Conservation (phyloP, 768 basidiomycete species). For the Leccinum incarnatum region DNA sequence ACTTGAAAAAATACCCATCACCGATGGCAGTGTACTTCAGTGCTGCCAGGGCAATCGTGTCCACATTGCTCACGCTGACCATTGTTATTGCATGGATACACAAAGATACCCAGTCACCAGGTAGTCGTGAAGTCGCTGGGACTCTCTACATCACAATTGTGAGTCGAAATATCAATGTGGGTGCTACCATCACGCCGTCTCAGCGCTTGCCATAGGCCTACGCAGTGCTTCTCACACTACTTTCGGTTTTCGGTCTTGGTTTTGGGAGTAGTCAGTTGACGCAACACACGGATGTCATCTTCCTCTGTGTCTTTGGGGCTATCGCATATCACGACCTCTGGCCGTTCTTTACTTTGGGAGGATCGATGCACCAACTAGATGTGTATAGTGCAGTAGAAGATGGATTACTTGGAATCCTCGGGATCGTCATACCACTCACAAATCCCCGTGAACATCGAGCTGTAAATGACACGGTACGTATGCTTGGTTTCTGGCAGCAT, state of each 20-base stretch:
- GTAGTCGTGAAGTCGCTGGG: neutral
- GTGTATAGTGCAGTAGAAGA: neutral
- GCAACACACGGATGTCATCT: conserved; percentile 12
- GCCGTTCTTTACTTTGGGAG: conserved; percentile 6
- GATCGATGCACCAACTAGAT: neutral
- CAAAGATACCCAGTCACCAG: neutral
- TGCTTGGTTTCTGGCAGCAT: neutral
- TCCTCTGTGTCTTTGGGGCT: conserved; percentile 1
- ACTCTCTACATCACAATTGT: conserved; percentile 1
- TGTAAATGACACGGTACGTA: conserved; percentile 2
- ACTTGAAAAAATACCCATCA: neutral
- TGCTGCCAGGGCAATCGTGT: neutral
- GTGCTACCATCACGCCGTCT: neutral
- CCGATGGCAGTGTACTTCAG: neutral
- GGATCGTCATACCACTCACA: conserved; percentile 7
- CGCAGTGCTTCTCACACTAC: conserved; percentile 4
- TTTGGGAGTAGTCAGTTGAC: conserved; percentile 6
- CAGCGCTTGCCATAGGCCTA: conserved; percentile 1
- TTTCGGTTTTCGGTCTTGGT: neutral
- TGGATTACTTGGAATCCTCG: conserved; percentile 2
- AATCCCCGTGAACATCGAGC: conserved; percentile 1
- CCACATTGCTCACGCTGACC: neutral
- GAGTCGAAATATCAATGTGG: neutral
- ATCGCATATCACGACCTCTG: conserved; percentile 5
- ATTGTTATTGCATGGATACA: neutral